phyloP scores from a whole-genome alignment of 164 flowering plant genomes.

The Protea cynaroides region DNA sequence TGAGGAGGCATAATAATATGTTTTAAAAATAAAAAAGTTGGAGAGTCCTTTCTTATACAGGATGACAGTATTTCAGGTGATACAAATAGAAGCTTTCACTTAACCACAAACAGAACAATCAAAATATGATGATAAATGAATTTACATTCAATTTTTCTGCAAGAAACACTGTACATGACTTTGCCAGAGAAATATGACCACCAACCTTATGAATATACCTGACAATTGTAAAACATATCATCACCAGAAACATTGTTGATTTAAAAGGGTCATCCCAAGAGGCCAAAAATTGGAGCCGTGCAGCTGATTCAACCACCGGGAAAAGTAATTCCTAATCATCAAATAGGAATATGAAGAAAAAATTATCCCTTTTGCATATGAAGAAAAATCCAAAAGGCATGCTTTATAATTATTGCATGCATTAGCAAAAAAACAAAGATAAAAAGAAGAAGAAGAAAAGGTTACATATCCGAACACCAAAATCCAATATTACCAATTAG shows the following conservation, averaged over 20 bases:
- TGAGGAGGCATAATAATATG: no score
- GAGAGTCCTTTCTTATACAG: no score
- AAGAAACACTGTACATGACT: neutral
- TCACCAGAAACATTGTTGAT: constrained; percentile 48
- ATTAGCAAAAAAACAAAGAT: neutral
- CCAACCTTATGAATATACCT: constrained; percentile 34
- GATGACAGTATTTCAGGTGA: neutral
- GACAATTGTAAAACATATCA: constrained; percentile 36
- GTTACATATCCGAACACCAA: no score
- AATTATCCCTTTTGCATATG: neutral
- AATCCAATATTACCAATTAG: no score
- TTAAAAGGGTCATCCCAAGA: constrained; percentile 73
- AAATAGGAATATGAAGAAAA: constrained; percentile 6
- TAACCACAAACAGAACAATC: neutral
- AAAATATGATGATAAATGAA: neutral
- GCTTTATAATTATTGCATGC: neutral
- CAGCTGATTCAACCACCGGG: constrained; percentile 40
- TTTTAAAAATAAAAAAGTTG: no score
- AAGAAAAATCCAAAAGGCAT: neutral
- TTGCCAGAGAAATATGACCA: neutral
- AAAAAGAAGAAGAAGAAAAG: neutral
- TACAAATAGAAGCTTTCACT: neutral
- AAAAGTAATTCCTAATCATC: constrained; percentile 61
- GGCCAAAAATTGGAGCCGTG: constrained; percentile 44
- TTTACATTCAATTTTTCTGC: neutral